phyloP scores from a whole-genome alignment of 2,329 filamentous ascomycete genomes.

The Apiospora koreana region DNA sequence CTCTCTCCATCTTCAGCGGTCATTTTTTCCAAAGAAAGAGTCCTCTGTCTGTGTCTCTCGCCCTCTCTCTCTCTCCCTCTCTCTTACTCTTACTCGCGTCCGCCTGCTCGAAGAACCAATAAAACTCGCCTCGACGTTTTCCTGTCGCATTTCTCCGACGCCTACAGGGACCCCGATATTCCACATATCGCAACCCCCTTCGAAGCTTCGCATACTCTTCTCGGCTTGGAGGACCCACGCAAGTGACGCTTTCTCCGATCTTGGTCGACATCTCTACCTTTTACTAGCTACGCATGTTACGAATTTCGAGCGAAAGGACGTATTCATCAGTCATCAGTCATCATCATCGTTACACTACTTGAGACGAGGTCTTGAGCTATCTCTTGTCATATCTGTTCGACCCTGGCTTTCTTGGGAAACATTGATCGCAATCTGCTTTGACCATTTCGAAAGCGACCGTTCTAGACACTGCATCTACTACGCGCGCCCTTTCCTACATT shows the following conservation, averaged over 20 bases:
- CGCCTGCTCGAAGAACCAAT: background rate
- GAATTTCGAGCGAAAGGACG: slow-evolving; percentile 8
- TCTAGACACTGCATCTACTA: background rate
- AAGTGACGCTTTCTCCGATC: slow-evolving; percentile 6
- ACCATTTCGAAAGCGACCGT: background rate
- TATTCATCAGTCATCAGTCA: slow-evolving; percentile 3
- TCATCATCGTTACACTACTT: background rate
- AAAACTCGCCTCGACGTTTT: background rate
- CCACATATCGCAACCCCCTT: slow-evolving; percentile 8
- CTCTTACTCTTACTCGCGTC: background rate
- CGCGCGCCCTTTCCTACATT: background rate
- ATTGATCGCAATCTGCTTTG: background rate
- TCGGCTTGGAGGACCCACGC: background rate
- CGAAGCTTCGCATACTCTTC: slow-evolving; percentile 5
- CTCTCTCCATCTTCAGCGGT: slow-evolving; percentile 10
- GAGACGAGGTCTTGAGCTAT: background rate
- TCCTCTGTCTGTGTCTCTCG: background rate
- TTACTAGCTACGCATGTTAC: background rate
- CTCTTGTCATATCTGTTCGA: slow-evolving; percentile 2
- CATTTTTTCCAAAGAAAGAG: background rate
- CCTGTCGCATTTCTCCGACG: background rate
- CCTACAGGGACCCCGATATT: background rate
- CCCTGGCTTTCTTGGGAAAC: background rate
- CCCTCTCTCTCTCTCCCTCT: background rate
- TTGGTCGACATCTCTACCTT: background rate